phyloP scores from a whole-genome alignment of 805 yeast species.

The Trichomonascus vanleenenianus region DNA sequence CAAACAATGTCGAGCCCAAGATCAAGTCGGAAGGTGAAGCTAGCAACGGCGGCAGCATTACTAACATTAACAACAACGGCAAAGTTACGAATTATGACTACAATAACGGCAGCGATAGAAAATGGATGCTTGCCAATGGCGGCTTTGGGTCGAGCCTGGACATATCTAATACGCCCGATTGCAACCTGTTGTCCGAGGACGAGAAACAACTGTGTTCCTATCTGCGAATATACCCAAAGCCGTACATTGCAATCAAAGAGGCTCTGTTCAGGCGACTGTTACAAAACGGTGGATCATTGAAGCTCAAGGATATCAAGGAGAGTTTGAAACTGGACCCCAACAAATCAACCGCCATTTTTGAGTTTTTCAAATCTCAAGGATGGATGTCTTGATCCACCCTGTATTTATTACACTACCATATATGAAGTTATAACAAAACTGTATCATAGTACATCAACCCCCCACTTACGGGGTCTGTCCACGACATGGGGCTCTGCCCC shows the following conservation, averaged over 20 bases:
- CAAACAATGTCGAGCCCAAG: conserved; percentile 2
- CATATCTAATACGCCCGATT: conserved; percentile 63
- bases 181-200: conserved; percentile 72
- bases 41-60: conserved; percentile 3
- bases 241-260: conserved; percentile 88
- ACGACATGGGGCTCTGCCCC: no score
- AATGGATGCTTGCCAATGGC: not conserved
- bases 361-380: conserved; percentile 85
- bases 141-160: conserved; percentile 27
- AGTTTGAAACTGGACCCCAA: conserved; percentile 75
- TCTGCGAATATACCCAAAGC: conserved; percentile 82
- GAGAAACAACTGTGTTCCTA: conserved; percentile 82
- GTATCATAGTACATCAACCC: no score
- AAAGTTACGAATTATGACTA: not conserved
- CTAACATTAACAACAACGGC: conserved; percentile 10
- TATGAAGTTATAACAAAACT: not conserved
- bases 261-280: conserved; percentile 80
- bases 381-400: conserved; percentile 56
- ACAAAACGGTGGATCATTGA: conserved; percentile 74
- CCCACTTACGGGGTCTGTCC: no score
- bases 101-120: not conserved
- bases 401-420: not conserved
- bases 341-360: conserved; percentile 83
- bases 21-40: not conserved
- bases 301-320: conserved; percentile 80